Conservation (phyloP, 1,139 yeast species). For the Debaryomycetaceae sp. region DNA sequence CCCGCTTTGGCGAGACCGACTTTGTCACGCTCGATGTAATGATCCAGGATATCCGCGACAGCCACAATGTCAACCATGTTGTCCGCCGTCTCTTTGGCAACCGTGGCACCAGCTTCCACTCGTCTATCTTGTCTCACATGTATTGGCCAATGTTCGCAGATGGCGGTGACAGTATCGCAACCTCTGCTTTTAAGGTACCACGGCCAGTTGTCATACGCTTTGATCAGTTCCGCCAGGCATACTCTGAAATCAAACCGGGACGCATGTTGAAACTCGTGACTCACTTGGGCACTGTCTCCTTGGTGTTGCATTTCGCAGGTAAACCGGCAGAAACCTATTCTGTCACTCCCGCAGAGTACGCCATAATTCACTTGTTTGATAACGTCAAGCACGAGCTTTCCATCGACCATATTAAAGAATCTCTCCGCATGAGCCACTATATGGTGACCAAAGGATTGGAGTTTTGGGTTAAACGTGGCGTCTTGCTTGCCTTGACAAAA, state of each 20-base stretch:
- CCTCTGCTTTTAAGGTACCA: slow-evolving; percentile 38
- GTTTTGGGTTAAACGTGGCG: slow-evolving; percentile 48
- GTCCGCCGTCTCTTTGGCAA: slow-evolving; percentile 8
- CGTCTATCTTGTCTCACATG: slow-evolving; percentile 28
- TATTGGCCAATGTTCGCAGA: slow-evolving; percentile 43
- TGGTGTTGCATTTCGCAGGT: slow-evolving; percentile 46
- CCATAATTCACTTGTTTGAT: slow-evolving; percentile 47
- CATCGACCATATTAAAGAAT: slow-evolving; percentile 14
- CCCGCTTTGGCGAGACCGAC: slow-evolving; percentile 57
- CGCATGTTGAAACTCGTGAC: slow-evolving; percentile 51
- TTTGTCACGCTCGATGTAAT: slow-evolving; percentile 71
- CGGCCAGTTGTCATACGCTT: slow-evolving; percentile 23
- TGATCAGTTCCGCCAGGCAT: slow-evolving; percentile 31
- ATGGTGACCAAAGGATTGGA: slow-evolving; percentile 28
- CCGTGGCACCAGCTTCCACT: slow-evolving; percentile 10
- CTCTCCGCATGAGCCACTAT: slow-evolving; percentile 27
- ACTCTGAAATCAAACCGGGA: slow-evolving; percentile 37
- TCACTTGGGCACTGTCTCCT: slow-evolving; percentile 49
- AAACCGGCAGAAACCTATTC: slow-evolving; percentile 21
- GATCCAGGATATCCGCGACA: slow-evolving; percentile 64
- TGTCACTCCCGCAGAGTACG: slow-evolving; percentile 65
- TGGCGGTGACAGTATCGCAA: slow-evolving; percentile 5
- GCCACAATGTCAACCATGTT: slow-evolving; percentile 26
- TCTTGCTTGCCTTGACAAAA: slow-evolving; percentile 28
- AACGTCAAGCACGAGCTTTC: slow-evolving; percentile 18